These are phyloP conservation scores for Phytopythium oedochilum DNA, from an alignment of 352 stramenopile genomes.

Conservation along the genomic window DNA sequence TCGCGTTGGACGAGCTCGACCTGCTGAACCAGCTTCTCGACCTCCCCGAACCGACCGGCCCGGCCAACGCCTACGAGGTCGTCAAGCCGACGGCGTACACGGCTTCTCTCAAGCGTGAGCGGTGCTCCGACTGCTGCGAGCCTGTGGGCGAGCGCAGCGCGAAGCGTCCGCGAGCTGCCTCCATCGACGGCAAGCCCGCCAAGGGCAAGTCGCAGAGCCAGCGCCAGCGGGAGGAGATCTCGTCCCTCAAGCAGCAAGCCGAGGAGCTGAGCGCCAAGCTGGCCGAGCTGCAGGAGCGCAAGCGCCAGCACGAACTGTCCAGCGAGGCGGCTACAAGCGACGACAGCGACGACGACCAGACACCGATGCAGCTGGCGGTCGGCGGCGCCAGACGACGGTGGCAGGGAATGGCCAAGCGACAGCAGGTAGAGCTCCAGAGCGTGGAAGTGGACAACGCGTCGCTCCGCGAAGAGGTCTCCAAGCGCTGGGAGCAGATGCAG, in stretches of 20 bases:
- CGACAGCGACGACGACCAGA: neutral
- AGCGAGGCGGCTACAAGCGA: neutral
- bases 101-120: neutral
- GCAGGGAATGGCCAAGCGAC: conserved; percentile 9
- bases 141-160: neutral
- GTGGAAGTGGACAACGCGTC: conserved; percentile 35
- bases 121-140: neutral
- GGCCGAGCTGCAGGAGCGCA: conserved; percentile 14
- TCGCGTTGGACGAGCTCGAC: neutral
- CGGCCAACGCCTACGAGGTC: neutral
- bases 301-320: conserved; percentile 12
- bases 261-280: conserved; percentile 22
- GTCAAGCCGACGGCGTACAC: neutral
- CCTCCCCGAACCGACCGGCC: neutral
- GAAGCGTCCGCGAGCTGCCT: conserved; percentile 11
- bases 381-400: neutral
- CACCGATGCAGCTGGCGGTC: neutral
- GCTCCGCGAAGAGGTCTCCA: conserved; percentile 22
- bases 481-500: conserved; percentile 17
- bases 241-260: conserved; percentile 17
- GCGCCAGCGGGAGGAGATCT: conserved; percentile 30
- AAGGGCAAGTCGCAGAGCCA: conserved; percentile 25
- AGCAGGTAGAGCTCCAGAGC: conserved; percentile 14
- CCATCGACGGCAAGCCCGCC: neutral
- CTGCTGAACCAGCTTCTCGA: neutral